Base-by-base conservation (phyloP, 163 green algal species). In the Prototheca stagnorum region DNA sequence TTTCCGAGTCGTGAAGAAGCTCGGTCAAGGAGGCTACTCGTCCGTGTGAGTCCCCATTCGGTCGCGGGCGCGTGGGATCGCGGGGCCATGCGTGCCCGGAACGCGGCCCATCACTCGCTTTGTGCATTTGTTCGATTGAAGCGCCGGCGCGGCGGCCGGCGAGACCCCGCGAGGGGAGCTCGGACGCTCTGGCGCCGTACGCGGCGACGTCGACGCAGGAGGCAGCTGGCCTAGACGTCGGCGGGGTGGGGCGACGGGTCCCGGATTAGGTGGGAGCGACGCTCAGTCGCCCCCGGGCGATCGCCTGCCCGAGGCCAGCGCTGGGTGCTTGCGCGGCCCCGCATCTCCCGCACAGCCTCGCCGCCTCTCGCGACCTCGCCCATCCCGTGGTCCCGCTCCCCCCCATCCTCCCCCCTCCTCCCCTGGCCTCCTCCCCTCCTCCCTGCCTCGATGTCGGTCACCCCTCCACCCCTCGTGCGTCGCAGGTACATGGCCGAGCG, bases 401-500 rank as follows among this genome's bases (percentile, higher is more conserved):
- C n/a, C n/a, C n/a, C n/a, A n/a, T n/a, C n/a, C n/a, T n/a, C n/a
- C n/a, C n/a, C n/a, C n/a, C n/a, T n/a, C n/a, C n/a, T n/a, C n/a
- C n/a, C n/a, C n/a, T n/a, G n/a, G n/a, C n/a, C n/a, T n/a, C n/a
- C n/a, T n/a, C n/a, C n/a, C n/a, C n/a, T n/a, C n/a, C n/a, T n/a
- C n/a, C n/a, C n/a, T n/a, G 31, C 11, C 31, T 9, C 11, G 11
- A 12, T n/a, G 31, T 37, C 31, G 11, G 31, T n/a, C 31, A 9
- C 31, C 31, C 11, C 31, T 12, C 31, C 19, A 25, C 3, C 49
- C 15, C 24, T 3, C 27, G 12, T 17, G 28, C 29, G 12, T 3
- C 21, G 40, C 51, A 57, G 51, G 39, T 89, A 87, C 51, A 66
- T 72, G 27, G 75, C 79, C 14, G 74, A 84, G 46, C 65, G 81